Percentiles rank a stretch among this genome's conserved stretches.
phyloP scores from a whole-genome alignment of 805 yeast species.

The Candida rishiriensis region DNA sequence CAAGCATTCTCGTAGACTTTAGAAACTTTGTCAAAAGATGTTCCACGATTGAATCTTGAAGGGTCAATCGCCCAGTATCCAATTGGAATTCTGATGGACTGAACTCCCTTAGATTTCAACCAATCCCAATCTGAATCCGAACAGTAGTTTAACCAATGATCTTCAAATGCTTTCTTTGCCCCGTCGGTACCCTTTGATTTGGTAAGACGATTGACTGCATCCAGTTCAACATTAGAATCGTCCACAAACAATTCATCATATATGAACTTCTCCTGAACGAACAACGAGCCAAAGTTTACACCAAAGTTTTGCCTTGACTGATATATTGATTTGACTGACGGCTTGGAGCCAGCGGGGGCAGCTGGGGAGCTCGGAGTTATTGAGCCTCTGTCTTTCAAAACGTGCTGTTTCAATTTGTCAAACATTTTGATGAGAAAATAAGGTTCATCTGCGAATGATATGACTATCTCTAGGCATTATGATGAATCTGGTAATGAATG shows the following conservation, averaged over 20 bases:
- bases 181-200: slow-evolving; percentile 47
- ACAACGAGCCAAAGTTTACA: slow-evolving; percentile 79
- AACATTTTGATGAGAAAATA: slow-evolving; percentile 6
- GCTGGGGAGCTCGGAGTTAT: slow-evolving; percentile 20
- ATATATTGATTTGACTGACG: slow-evolving; percentile 45
- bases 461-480: too few relatives aligned
- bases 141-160: slow-evolving; percentile 64
- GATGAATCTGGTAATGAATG: too few relatives aligned
- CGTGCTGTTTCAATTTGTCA: slow-evolving; percentile 12
- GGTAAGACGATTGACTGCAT: slow-evolving; percentile 54
- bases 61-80: slow-evolving; percentile 88
- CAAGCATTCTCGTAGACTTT: slow-evolving; percentile 71
- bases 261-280: slow-evolving; percentile 79
- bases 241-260: slow-evolving; percentile 57
- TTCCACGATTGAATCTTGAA: slow-evolving; percentile 51
- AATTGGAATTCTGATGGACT: slow-evolving; percentile 78
- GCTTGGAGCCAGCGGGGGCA: slow-evolving; percentile 32
- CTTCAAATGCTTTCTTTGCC: slow-evolving; percentile 49
- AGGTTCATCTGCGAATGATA: too few relatives aligned
- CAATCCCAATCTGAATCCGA: slow-evolving; percentile 75
- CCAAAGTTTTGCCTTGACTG: slow-evolving; percentile 68
- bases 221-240: slow-evolving; percentile 63
- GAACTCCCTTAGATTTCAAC: slow-evolving; percentile 63
- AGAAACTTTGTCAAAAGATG: slow-evolving; percentile 55
- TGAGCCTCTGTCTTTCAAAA: neutral